Base-by-base conservation (phyloP, 257 asterid species). In the Capsicum chinense region DNA sequence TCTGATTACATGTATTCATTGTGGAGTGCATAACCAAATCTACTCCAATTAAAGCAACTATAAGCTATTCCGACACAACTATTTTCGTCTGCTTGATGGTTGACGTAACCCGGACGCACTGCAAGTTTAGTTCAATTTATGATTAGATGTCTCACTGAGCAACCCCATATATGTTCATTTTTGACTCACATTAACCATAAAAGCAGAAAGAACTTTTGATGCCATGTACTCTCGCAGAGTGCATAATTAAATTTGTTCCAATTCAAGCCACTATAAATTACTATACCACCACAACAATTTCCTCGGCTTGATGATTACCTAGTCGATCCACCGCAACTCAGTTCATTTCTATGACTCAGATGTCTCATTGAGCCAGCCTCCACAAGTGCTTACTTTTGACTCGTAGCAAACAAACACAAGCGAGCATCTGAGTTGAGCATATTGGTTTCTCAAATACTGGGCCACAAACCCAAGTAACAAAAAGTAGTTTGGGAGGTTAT, bases 321-420 rank as follows among this genome's bases (percentile, higher is more conserved):
- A 52, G 7, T 17, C 81, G 63, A 52, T 52, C 7, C 21, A 52
- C 63, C 12, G 81, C 63, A 7, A 44, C 52, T 76, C 3, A 76
- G 19, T 21, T 76, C 81, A 8, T 21, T 76, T 50, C 81, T 52
- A 52, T 76, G 58, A 76, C 21, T 52, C 17, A 26, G 47, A 19
- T 19, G 80, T 26, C 60, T 73, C 80, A 73, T 73, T 19, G 44
- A 73, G n/a, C 60, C 50, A 73, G 44, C 44, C 80, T 50, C 52
- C 17, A 21, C 48, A 48, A 13, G 17, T 19, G 19, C 48, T 6
- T 35, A 73, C 60, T 73, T 73, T 48, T 73, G 80, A 19, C 80
- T 48, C 60, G 50, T 14, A 73, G 48, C 80, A 73, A 73, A 42
- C 80, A 21, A 39, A 73, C 80, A 73, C 80, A 73, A 19, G 39